phyloP scores from a whole-genome alignment of 345 rosid species.

The Arabidopsis thaliana region DNA sequence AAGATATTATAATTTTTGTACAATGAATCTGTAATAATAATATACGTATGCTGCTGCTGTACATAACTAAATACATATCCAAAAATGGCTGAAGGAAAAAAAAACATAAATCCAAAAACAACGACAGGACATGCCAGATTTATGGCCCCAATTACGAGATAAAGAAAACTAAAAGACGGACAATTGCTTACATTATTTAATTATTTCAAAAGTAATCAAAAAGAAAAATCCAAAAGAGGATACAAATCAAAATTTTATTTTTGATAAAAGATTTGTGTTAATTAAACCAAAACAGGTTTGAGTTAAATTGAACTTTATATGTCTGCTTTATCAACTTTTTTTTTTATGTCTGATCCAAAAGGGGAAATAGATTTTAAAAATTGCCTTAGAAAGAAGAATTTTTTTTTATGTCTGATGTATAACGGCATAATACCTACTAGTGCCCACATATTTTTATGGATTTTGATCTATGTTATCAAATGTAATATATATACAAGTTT shows the following conservation, averaged over 20 bases:
- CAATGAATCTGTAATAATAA: conserved; percentile 3
- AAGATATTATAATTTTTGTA: conserved; percentile 19
- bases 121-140: conserved; percentile 44
- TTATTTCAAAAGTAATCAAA: not conserved
- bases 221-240: not conserved
- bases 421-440: not conserved
- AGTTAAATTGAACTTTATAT: not conserved
- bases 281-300: not conserved
- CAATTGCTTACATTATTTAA: not conserved
- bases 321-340: not conserved
- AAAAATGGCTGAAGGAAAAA: conserved; percentile 11
- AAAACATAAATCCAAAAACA: conserved; percentile 12
- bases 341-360: no score
- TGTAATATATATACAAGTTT: no score
- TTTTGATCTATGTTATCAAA: no score
- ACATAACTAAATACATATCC: not conserved
- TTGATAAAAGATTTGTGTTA: not conserved
- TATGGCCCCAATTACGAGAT: conserved; percentile 34
- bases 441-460: not conserved
- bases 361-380: no score
- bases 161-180: conserved; percentile 15
- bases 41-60: not conserved
- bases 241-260: not conserved
- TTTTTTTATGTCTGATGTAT: not conserved
- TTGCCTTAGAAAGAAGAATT: no score